phyloP scores from a whole-genome alignment of 2,329 filamentous ascomycete genomes.

The Aspergillus chevalieri region DNA sequence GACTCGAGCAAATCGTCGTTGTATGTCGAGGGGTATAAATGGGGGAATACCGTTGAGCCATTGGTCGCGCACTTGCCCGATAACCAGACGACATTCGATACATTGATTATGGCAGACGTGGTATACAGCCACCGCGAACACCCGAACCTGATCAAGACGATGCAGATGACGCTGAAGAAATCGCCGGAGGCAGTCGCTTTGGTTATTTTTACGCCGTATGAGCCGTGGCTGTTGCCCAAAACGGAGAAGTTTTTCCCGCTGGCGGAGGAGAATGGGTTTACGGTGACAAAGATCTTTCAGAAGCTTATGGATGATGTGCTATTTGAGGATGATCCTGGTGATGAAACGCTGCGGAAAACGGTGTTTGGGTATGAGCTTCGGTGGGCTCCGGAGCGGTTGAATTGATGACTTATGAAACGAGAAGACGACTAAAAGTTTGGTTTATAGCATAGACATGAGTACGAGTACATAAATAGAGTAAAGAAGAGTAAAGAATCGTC shows the following conservation, averaged over 20 bases:
- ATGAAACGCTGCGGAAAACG: slow-evolving; percentile 72
- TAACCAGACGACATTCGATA: slow-evolving; percentile 55
- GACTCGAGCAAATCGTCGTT: slow-evolving; percentile 38
- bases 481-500: not conserved
- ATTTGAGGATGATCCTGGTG: slow-evolving; percentile 83
- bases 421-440: no score
- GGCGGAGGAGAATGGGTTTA: slow-evolving; percentile 63
- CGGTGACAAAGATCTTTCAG: slow-evolving; percentile 74
- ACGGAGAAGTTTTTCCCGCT: slow-evolving; percentile 83
- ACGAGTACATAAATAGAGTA: not conserved
- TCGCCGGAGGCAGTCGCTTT: slow-evolving; percentile 57
- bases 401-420: slow-evolving; percentile 4
- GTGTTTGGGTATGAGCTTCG: slow-evolving; percentile 71
- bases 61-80: slow-evolving; percentile 55
- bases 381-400: slow-evolving; percentile 48
- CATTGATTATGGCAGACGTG: slow-evolving; percentile 80
- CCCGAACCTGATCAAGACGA: slow-evolving; percentile 64
- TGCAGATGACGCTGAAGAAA: slow-evolving; percentile 60
- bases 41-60: slow-evolving; percentile 62
- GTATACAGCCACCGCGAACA: slow-evolving; percentile 91
- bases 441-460: not conserved
- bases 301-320: slow-evolving; percentile 76
- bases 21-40: slow-evolving; percentile 68
- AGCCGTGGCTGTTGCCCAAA: slow-evolving; percentile 80
- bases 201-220: slow-evolving; percentile 91